Percentiles rank a stretch among this genome's conserved stretches.
phyloP scores from a whole-genome alignment of 2,329 filamentous ascomycete species.

The Calonectria pseudoturangicola region DNA sequence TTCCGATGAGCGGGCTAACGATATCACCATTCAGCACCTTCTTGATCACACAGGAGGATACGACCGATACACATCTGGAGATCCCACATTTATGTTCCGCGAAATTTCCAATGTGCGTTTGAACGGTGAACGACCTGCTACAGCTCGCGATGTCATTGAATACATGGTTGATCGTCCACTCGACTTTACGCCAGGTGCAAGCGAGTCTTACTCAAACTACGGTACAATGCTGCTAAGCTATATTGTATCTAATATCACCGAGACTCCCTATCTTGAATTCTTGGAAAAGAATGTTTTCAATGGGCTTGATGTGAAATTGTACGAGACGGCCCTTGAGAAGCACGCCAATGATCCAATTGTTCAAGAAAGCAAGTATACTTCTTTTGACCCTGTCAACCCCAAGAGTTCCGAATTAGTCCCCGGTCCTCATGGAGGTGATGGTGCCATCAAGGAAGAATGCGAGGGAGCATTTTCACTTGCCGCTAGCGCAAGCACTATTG shows the following conservation, averaged over 20 bases:
- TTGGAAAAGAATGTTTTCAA: constrained; percentile 41
- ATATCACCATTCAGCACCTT: constrained; percentile 45
- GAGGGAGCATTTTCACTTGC: constrained; percentile 40
- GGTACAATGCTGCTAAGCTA: constrained; percentile 42
- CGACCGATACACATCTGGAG: constrained; percentile 27
- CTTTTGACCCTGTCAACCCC: constrained; percentile 31
- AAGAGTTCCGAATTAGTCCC: constrained; percentile 24
- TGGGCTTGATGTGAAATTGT: constrained; percentile 41
- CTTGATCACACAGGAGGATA: constrained; percentile 43
- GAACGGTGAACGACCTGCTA: constrained; percentile 39
- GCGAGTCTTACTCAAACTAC: constrained; percentile 45
- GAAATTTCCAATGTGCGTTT: constrained; percentile 35
- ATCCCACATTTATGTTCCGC: constrained; percentile 38
- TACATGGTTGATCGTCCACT: constrained; percentile 42
- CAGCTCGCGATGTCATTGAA: constrained; percentile 43
- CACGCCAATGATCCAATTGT: constrained; percentile 41
- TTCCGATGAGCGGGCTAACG: constrained; percentile 28
- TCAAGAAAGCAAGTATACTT: constrained; percentile 42
- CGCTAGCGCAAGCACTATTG: constrained; percentile 44
- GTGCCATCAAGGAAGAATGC: constrained; percentile 48
- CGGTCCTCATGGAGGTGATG: constrained; percentile 39
- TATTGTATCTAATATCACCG: constrained; percentile 42
- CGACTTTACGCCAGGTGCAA: constrained; percentile 39
- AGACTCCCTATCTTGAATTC: constrained; percentile 42
- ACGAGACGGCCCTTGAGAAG: constrained; percentile 26